phyloP scores from a whole-genome alignment of 495 filamentous ascomycete species.

The Penicillium pulvis region DNA sequence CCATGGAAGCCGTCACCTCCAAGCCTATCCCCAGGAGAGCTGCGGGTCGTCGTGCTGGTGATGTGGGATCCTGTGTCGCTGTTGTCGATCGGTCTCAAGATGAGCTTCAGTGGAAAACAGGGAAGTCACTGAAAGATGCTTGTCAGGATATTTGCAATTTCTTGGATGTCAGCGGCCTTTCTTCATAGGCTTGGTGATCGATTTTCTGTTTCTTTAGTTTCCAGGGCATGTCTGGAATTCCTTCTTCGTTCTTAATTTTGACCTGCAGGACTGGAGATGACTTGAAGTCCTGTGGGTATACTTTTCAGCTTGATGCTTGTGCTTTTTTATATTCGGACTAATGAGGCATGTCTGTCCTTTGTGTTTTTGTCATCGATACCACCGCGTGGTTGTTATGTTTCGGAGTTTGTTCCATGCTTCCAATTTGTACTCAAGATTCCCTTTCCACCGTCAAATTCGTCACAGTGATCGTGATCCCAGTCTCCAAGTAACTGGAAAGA shows the following conservation, averaged over 20 bases:
- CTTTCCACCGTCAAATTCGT: not conserved
- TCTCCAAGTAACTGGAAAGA: not conserved
- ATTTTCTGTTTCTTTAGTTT: slow-evolving; percentile 6
- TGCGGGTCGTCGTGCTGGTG: slow-evolving; percentile 73
- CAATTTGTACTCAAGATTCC: not conserved
- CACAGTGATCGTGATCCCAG: too few species aligned
- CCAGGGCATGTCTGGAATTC: not conserved
- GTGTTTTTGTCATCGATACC: slow-evolving; percentile 1
- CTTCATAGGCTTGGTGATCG: slow-evolving; percentile 21
- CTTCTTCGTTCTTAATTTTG: not conserved
- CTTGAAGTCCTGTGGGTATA: not conserved
- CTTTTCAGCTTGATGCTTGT: not conserved
- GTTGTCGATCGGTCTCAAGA: slow-evolving; percentile 79
- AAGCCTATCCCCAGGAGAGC: slow-evolving; percentile 56
- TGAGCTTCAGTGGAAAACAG: slow-evolving; percentile 89
- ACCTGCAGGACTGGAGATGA: not conserved
- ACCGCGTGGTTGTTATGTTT: not conserved
- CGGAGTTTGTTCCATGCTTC: not conserved
- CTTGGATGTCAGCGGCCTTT: slow-evolving; percentile 38
- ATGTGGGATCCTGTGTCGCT: slow-evolving; percentile 77
- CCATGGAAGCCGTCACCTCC: slow-evolving; percentile 47
- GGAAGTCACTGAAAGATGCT: slow-evolving; percentile 77
- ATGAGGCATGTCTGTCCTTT: not conserved
- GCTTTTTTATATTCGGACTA: not conserved
- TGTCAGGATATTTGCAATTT: slow-evolving; percentile 85